phyloP scores from a whole-genome alignment of 176 grass and related monocot species.

The Aechmea fasciata region DNA sequence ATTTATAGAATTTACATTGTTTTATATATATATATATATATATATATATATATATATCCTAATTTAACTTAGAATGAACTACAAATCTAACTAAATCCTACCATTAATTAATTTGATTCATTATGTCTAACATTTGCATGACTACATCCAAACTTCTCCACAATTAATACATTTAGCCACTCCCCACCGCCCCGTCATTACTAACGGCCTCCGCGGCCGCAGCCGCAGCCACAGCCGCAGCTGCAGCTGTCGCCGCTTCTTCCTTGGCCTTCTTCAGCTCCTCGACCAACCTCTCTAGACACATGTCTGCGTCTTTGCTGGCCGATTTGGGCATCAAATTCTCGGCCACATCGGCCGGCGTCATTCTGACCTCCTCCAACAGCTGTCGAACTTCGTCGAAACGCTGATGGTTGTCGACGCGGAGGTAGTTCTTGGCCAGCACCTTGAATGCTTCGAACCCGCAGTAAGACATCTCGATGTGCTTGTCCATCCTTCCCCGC shows the following conservation, averaged over 20 bases:
- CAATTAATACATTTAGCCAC: too few species aligned
- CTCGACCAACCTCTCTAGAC: slow-evolving; percentile 21
- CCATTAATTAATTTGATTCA: too few species aligned
- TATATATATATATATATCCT: too few species aligned
- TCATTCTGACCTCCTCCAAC: slow-evolving; percentile 40
- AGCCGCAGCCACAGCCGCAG: too few species aligned
- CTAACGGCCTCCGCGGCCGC: too few species aligned
- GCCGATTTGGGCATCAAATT: slow-evolving; percentile 40
- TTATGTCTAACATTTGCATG: too few species aligned
- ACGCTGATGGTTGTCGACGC: slow-evolving; percentile 4
- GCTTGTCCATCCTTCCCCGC: slow-evolving; percentile 61
- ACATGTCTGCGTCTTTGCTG: slow-evolving; percentile 18
- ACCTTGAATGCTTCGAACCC: slow-evolving; percentile 40
- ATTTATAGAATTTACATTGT: too few species aligned
- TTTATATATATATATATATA: too few species aligned
- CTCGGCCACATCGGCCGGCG: slow-evolving; percentile 52
- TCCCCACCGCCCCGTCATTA: too few species aligned
- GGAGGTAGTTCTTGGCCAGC: slow-evolving; percentile 42
- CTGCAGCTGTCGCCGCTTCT: slow-evolving; percentile 6
- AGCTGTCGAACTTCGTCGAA: slow-evolving; percentile 19
- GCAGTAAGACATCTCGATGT: slow-evolving; percentile 77
- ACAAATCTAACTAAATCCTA: too few species aligned
- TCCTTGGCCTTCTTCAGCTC: slow-evolving; percentile 35
- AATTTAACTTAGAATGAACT: too few species aligned
- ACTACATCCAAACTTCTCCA: too few species aligned